These are phyloP conservation scores for Bertia moriformis DNA, from an alignment of 2,329 filamentous ascomycete genomes.

Conservation along the genomic window DNA sequence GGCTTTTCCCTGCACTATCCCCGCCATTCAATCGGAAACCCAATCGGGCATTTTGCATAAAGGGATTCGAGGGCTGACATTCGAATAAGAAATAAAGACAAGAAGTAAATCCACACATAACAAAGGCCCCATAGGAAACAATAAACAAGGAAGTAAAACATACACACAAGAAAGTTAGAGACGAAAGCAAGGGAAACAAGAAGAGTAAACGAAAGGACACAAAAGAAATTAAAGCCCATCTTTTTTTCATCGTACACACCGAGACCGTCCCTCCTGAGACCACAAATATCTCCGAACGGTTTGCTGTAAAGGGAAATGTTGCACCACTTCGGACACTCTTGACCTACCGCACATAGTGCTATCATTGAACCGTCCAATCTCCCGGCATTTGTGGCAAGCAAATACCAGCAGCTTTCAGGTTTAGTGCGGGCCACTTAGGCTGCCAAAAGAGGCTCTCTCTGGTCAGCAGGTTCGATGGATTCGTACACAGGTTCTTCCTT, in stretches of 20 bases:
- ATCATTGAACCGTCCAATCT: too few relatives aligned
- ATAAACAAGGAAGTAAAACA: neutral
- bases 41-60: neutral
- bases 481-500: conserved; percentile 4
- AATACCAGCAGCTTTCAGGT: neutral
- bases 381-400: neutral
- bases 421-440: neutral
- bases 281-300: neutral
- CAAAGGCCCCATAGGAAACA: neutral
- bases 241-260: neutral
- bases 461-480: neutral
- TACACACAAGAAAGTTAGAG: neutral
- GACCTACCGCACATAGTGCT: too few relatives aligned
- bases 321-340: neutral
- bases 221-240: neutral
- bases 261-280: neutral
- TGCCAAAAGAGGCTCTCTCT: neutral
- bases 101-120: neutral
- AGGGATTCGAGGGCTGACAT: neutral
- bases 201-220: neutral
- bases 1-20: too few relatives aligned
- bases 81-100: neutral
- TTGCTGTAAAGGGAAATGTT: neutral
- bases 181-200: neutral
- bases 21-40: too few relatives aligned